Evolutionary conservation across 2,329 filamentous ascomycete genomes (phyloP).

Genomic region (Talaromyces pinophilus): DNA sequence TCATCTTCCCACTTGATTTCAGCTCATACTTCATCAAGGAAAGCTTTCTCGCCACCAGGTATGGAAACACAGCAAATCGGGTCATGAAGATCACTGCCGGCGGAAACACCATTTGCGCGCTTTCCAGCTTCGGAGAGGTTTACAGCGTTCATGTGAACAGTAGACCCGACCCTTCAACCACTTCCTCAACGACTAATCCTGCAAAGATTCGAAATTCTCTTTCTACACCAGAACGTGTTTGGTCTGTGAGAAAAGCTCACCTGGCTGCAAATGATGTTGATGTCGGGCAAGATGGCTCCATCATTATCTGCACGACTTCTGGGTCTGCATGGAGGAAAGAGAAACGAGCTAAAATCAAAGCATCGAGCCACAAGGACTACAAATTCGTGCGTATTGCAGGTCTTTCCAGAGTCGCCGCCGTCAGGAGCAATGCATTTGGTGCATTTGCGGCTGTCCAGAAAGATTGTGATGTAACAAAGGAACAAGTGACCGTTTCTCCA

Average conservation of each 20-base stretch:
- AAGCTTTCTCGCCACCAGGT: slow-evolving; percentile 65
- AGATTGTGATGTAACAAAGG: slow-evolving; percentile 77
- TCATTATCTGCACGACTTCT: slow-evolving; percentile 89
- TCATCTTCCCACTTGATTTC: slow-evolving; percentile 77
- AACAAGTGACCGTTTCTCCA: slow-evolving; percentile 67
- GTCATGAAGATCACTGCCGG: slow-evolving; percentile 79
- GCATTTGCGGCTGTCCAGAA: slow-evolving; percentile 85
- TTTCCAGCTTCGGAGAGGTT: slow-evolving; percentile 81
- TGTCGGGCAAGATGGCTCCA: slow-evolving; percentile 88
- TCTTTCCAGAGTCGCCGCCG: slow-evolving; percentile 78
- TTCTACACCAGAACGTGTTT: slow-evolving; percentile 76
- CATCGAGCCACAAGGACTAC: slow-evolving; percentile 77
- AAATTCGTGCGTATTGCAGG: slow-evolving; percentile 92
- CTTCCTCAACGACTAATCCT: slow-evolving; percentile 85
- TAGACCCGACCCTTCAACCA: slow-evolving; percentile 62
- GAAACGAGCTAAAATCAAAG: slow-evolving; percentile 77
- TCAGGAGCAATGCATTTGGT: slow-evolving; percentile 85
- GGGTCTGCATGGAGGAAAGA: slow-evolving; percentile 92
- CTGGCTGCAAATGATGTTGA: slow-evolving; percentile 84
- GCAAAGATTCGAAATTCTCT: slow-evolving; percentile 83
- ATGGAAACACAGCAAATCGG: slow-evolving; percentile 65
- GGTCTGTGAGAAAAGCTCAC: slow-evolving; percentile 81
- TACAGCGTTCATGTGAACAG: slow-evolving; percentile 79
- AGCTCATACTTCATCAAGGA: slow-evolving; percentile 68
- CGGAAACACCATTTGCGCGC: slow-evolving; percentile 86